Conservation (phyloP, 768 basidiomycete species). For the Naematelia encephala region DNA sequence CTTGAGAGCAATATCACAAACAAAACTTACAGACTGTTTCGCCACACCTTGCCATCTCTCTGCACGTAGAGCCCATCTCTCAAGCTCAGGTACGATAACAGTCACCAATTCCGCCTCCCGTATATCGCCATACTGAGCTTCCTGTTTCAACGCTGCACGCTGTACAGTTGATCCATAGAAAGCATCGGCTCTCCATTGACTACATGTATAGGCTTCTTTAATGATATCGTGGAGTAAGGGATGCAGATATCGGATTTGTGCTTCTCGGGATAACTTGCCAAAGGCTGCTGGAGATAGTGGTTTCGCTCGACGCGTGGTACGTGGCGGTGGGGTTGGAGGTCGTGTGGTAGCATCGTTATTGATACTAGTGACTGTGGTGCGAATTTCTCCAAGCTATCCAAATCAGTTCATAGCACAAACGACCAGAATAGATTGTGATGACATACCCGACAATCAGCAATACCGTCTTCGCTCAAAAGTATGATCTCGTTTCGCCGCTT, state of each 20-base stretch:
- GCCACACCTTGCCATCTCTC: slow-evolving; percentile 3
- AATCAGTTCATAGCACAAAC: neutral
- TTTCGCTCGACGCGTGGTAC: neutral
- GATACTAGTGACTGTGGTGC: neutral
- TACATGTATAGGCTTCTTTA: slow-evolving; percentile 27
- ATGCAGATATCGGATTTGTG: slow-evolving; percentile 26
- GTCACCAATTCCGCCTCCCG: slow-evolving; percentile 18
- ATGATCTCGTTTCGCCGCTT: slow-evolving; percentile 14
- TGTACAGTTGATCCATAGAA: slow-evolving; percentile 15
- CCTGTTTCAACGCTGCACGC: neutral
- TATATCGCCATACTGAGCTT: slow-evolving; percentile 26
- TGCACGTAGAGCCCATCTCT: slow-evolving; percentile 30
- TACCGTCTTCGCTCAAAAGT: slow-evolving; percentile 19
- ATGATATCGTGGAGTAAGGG: slow-evolving; percentile 31
- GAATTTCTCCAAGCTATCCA: neutral
- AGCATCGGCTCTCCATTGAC: slow-evolving; percentile 26
- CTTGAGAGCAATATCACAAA: no score
- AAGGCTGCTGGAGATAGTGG: neutral
- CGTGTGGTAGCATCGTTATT: slow-evolving; percentile 1
- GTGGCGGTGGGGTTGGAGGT: slow-evolving; percentile 2
- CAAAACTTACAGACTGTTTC: neutral
- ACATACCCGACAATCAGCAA: slow-evolving; percentile 32
- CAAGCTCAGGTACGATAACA: slow-evolving; percentile 34
- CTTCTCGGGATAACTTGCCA: slow-evolving; percentile 2
- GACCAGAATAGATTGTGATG: neutral